A percentile compares a stretch with the other conserved stretches of the same genome.
phyloP scores from a whole-genome alignment of 352 stramenopile genomes.

The Pythium scleroteichum region DNA sequence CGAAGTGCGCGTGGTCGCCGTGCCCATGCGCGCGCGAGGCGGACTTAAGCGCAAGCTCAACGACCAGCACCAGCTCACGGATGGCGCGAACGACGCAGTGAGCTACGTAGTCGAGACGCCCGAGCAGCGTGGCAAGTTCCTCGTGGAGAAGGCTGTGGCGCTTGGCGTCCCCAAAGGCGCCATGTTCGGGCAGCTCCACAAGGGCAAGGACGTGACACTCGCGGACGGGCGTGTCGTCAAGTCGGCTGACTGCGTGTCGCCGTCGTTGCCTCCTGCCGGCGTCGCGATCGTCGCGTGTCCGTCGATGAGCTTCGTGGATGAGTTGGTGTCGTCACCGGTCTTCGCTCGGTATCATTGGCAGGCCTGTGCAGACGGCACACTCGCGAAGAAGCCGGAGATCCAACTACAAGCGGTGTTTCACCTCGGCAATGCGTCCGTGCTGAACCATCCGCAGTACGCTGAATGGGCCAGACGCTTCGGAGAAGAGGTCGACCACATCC shows the following conservation, averaged over 20 bases:
- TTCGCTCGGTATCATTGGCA: constrained; percentile 50
- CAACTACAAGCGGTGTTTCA: constrained; percentile 71
- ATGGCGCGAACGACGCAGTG: constrained; percentile 40
- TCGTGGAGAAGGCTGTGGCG: constrained; percentile 66
- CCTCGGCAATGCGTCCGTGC: constrained; percentile 43
- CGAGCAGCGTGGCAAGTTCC: constrained; percentile 72
- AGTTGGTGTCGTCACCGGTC: constrained; percentile 38
- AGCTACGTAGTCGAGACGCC: constrained; percentile 80
- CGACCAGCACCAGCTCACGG: constrained; percentile 23
- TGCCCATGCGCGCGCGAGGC: constrained; percentile 35
- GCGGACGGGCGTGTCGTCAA: constrained; percentile 59
- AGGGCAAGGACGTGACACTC: constrained; percentile 77
- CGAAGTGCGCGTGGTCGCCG: constrained; percentile 52
- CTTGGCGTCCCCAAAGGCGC: constrained; percentile 77
- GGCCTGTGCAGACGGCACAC: not conserved
- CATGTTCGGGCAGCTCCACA: constrained; percentile 76
- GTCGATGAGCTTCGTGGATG: constrained; percentile 56
- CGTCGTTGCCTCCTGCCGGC: constrained; percentile 50
- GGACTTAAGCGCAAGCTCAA: constrained; percentile 69
- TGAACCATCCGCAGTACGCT: constrained; percentile 58
- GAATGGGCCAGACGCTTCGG: constrained; percentile 66
- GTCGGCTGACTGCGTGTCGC: constrained; percentile 69
- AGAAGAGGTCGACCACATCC: constrained; percentile 52
- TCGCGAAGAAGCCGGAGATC: constrained; percentile 23
- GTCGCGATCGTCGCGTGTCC: constrained; percentile 67